Evolutionary conservation across 768 basidiomycete species (phyloP).

Genomic region (Auricularia sp.): DNA sequence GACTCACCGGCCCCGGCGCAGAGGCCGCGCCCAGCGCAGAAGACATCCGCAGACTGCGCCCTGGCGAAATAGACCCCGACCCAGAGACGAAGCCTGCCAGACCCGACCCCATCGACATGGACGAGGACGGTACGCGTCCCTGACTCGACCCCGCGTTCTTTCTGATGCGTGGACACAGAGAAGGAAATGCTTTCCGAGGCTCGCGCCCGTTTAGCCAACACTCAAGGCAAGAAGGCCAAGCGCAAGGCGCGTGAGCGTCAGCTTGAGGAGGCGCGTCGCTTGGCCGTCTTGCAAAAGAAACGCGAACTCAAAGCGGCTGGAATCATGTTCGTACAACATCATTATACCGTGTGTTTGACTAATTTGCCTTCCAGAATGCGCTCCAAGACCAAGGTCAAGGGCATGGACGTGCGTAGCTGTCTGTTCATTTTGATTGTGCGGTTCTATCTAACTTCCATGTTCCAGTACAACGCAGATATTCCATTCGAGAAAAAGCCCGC

Average conservation of each 20-base stretch:
- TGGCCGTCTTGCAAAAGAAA: conserved; percentile 96
- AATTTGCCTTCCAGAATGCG: conserved; percentile 52
- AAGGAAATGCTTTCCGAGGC: conserved; percentile 99
- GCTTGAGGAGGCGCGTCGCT: conserved; percentile 86
- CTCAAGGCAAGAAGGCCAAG: conserved; percentile 99
- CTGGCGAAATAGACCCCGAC: conserved; percentile 98
- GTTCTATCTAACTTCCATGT: not conserved
- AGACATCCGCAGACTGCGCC: conserved; percentile 77
- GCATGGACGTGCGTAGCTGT: conserved; percentile 75
- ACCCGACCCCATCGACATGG: conserved; percentile 99
- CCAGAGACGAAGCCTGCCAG: conserved; percentile 97
- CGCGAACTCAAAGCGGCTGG: conserved; percentile 96
- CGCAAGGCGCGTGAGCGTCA: conserved; percentile 96
- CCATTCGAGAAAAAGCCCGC: conserved; percentile 97
- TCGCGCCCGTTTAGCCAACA: conserved; percentile 93
- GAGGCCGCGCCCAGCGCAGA: conserved; percentile 87
- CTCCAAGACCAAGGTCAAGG: conserved; percentile 88
- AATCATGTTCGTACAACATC: conserved; percentile 59
- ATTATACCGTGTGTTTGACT: conserved; percentile 4
- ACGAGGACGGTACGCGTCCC: conserved; percentile 66
- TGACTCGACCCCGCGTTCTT: conserved; percentile 20
- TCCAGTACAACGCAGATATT: conserved; percentile 92
- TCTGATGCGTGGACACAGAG: conserved; percentile 36
- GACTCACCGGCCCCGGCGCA: conserved; percentile 71
- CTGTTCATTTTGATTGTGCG: not conserved